A percentile compares a stretch with the other conserved stretches of the same genome.
phyloP scores from a whole-genome alignment of 805 yeast genomes.

The Scheffersomyces stipitis region DNA sequence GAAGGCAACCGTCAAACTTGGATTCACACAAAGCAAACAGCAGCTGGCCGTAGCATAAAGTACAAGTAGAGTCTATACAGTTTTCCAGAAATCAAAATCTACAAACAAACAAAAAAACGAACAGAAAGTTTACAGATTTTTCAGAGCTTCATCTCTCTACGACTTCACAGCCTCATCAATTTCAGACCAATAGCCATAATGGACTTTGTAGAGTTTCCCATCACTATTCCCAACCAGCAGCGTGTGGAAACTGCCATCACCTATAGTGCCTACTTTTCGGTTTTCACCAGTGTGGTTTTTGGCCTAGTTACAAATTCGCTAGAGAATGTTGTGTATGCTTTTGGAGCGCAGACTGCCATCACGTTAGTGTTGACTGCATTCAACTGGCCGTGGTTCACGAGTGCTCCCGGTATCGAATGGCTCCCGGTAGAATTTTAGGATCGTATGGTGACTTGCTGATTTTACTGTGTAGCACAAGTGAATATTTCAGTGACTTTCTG shows the following conservation, averaged over 20 bases:
- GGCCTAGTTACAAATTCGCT: slow-evolving; percentile 54
- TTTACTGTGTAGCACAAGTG: too few relatives aligned
- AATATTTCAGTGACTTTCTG: too few relatives aligned
- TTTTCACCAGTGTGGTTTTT: slow-evolving; percentile 40
- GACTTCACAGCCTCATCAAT: too few relatives aligned
- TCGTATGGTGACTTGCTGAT: neutral
- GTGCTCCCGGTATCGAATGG: slow-evolving; percentile 48
- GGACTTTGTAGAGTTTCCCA: slow-evolving; percentile 14
- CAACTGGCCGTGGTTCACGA: slow-evolving; percentile 57
- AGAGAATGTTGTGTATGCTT: slow-evolving; percentile 33
- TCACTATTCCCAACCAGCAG: slow-evolving; percentile 48
- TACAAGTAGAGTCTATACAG: too few relatives aligned
- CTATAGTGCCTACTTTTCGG: slow-evolving; percentile 25
- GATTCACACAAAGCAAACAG: too few relatives aligned
- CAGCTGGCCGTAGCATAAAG: too few relatives aligned
- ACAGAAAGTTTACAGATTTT: too few relatives aligned
- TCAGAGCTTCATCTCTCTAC: too few relatives aligned
- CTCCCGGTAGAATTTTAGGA: slow-evolving; percentile 30
- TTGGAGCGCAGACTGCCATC: slow-evolving; percentile 34
- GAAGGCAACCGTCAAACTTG: too few relatives aligned
- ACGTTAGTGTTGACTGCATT: slow-evolving; percentile 45
- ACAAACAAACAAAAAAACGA: too few relatives aligned
- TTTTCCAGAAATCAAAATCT: too few relatives aligned
- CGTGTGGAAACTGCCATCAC: slow-evolving; percentile 33
- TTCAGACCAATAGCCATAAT: too few relatives aligned